These are phyloP conservation scores for Polytrichum formosum DNA, from an alignment of 225 moss, liverwort and hornwort genomes.

Conservation along the genomic window DNA sequence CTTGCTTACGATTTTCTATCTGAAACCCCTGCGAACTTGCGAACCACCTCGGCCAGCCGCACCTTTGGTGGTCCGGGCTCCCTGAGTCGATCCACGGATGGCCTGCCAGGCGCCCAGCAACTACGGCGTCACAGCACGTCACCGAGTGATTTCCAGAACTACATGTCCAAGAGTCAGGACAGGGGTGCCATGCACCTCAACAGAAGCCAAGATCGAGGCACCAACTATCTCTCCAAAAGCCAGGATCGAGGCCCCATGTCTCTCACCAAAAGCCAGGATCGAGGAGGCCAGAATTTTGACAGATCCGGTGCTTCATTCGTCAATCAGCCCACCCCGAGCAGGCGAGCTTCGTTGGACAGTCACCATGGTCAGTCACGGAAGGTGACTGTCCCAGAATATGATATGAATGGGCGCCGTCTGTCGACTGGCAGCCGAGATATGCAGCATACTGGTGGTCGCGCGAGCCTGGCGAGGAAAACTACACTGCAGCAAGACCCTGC, in stretches of 20 bases:
- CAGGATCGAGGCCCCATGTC: conserved; percentile 20
- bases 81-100: conserved; percentile 36
- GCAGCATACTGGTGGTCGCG: conserved; percentile 20
- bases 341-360: background rate
- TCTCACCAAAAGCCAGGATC: conserved; percentile 32
- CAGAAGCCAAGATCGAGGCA: conserved; percentile 25
- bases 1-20: conserved; percentile 23
- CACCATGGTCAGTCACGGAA: conserved; percentile 26
- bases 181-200: conserved; percentile 29
- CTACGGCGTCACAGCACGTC: conserved; percentile 34
- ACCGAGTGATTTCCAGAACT: conserved; percentile 27
- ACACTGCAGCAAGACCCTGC: conserved; percentile 46
- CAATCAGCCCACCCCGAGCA: background rate
- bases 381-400: conserved; percentile 40
- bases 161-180: conserved; percentile 40
- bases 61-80: conserved; percentile 30
- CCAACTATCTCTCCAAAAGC: conserved; percentile 11
- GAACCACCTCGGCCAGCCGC: conserved; percentile 32
- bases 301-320: background rate
- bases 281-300: conserved; percentile 21
- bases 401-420: conserved; percentile 42
- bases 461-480: conserved; percentile 31
- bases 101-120: conserved; percentile 3
- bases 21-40: conserved; percentile 43
- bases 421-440: conserved; percentile 38